Conservation (phyloP, 495 filamentous ascomycete species). For the Pyronema omphalodes region DNA sequence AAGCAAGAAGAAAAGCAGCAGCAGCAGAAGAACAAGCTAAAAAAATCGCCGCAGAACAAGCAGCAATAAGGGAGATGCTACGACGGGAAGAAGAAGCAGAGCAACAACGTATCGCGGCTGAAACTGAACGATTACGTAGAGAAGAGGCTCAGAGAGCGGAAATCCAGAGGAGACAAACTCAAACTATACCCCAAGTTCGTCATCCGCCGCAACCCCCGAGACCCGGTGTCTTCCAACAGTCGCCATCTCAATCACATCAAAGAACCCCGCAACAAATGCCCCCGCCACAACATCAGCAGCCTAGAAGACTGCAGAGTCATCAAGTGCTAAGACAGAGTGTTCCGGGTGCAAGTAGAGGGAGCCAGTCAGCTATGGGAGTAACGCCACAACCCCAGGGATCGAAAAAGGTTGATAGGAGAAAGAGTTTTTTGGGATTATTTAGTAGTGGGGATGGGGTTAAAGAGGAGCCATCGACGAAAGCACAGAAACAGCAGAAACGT, state of each 20-base stretch:
- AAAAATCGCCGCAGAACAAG: constrained; percentile 32
- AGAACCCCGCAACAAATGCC: constrained; percentile 7
- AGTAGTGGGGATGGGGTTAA: constrained; percentile 8
- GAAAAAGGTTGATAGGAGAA: constrained; percentile 2
- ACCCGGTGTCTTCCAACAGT: constrained; percentile 5
- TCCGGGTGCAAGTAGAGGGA: background rate
- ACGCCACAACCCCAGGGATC: background rate
- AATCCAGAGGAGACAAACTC: background rate
- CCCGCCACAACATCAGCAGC: background rate
- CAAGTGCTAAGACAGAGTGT: constrained; percentile 1
- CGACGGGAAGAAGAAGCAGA: constrained; percentile 54
- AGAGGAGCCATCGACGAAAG: background rate
- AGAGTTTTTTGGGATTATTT: constrained; percentile 22
- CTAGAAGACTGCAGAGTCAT: background rate
- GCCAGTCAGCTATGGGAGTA: background rate
- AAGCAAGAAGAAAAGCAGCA: constrained; percentile 37
- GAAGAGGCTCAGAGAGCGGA: background rate
- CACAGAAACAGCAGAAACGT: background rate
- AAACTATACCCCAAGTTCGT: background rate
- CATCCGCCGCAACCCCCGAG: background rate
- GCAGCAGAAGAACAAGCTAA: constrained; percentile 37
- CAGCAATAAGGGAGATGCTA: constrained; percentile 37
- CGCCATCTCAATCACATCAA: constrained; percentile 8
- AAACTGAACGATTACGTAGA: constrained; percentile 63
- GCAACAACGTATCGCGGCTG: constrained; percentile 58